Conservation (phyloP, 352 stramenopile genomes). For the Lagenidium sp. region DNA sequence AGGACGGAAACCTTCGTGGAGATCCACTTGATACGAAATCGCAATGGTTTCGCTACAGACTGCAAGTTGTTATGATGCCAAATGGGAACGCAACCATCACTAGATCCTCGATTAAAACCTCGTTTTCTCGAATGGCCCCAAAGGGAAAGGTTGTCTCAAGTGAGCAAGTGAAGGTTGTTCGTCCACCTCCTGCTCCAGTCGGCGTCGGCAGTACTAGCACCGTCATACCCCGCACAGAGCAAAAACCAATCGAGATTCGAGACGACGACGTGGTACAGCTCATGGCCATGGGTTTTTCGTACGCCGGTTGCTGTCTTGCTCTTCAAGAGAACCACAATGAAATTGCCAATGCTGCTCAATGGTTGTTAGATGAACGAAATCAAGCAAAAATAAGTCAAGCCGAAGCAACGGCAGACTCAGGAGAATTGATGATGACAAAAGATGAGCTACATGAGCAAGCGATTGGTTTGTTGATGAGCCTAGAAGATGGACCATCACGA, state of each 20-base stretch:
- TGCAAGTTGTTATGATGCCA: conserved; percentile 53
- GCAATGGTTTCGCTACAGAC: conserved; percentile 83
- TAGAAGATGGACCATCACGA: conserved; percentile 37
- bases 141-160: conserved; percentile 14
- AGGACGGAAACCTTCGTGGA: conserved; percentile 92
- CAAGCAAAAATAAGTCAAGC: conserved; percentile 55
- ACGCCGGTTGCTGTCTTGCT: conserved; percentile 60
- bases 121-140: conserved; percentile 46
- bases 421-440: conserved; percentile 39
- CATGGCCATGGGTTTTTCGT: conserved; percentile 87
- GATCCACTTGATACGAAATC: conserved; percentile 86
- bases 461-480: conserved; percentile 63
- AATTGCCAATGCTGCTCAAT: conserved; percentile 67
- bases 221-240: neutral
- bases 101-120: conserved; percentile 55
- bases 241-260: conserved; percentile 23
- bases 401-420: conserved; percentile 39
- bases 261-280: conserved; percentile 84
- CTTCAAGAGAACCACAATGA: conserved; percentile 61
- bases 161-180: conserved; percentile 13
- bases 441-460: conserved; percentile 63
- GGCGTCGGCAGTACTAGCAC: conserved; percentile 5
- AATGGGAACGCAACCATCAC: conserved; percentile 32
- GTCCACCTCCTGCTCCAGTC: conserved; percentile 36
- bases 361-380: conserved; percentile 75